Evolutionary conservation across 345 rosid genomes (phyloP).

Genomic region (Eucalyptus virginea): DNA sequence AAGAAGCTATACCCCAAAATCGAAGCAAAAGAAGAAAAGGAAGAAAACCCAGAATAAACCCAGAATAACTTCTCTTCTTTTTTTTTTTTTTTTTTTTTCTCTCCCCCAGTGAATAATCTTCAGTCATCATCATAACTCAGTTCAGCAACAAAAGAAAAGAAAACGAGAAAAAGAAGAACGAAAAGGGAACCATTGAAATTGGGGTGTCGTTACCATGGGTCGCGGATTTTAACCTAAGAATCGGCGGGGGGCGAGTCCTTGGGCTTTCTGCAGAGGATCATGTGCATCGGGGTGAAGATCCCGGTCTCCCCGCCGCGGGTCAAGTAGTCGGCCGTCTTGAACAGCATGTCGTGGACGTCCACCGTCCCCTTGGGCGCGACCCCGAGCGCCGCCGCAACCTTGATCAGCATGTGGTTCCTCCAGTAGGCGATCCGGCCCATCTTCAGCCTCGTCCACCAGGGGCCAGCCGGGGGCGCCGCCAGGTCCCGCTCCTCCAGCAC

Average conservation of each 20-base stretch:
- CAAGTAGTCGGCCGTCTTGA: constrained; percentile 72
- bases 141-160: background rate
- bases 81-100: background rate
- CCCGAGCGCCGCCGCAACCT: constrained; percentile 52
- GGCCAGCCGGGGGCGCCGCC: constrained; percentile 67
- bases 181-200: background rate
- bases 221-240: background rate
- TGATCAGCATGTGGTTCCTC: constrained; percentile 89
- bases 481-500: constrained; percentile 76
- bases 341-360: constrained; percentile 92
- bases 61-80: background rate
- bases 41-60: background rate
- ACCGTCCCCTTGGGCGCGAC: constrained; percentile 92
- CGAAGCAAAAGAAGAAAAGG: background rate
- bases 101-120: background rate
- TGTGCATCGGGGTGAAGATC: constrained; percentile 93
- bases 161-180: background rate
- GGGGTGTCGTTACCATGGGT: background rate
- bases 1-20: background rate
- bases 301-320: constrained; percentile 78
- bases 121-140: background rate
- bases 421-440: constrained; percentile 87
- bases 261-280: constrained; percentile 89
- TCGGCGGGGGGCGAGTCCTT: background rate
- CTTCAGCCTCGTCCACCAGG: constrained; percentile 89